phyloP scores from a whole-genome alignment of 768 basidiomycete species.

The Agaricus subrufescens region DNA sequence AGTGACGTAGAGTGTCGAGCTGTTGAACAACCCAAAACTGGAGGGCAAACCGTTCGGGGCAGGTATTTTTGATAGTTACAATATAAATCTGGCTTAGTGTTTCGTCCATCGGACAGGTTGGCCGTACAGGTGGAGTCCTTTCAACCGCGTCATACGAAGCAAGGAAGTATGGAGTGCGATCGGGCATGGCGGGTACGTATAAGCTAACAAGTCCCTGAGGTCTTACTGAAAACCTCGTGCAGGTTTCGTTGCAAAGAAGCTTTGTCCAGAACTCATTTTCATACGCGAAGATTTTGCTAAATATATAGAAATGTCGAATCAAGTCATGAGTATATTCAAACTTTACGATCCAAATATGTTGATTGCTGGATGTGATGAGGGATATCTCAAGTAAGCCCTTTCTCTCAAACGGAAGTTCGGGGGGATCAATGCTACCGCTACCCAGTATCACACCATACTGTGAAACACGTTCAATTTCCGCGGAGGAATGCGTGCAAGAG shows the following conservation, averaged over 20 bases:
- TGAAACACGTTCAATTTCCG: slow-evolving; percentile 52
- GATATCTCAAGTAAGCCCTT: slow-evolving; percentile 74
- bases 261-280: slow-evolving; percentile 85
- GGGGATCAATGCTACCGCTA: background rate
- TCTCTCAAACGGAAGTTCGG: slow-evolving; percentile 2
- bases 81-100: slow-evolving; percentile 13
- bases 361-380: slow-evolving; percentile 83
- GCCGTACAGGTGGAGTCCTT: slow-evolving; percentile 61
- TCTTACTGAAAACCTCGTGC: slow-evolving; percentile 1
- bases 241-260: slow-evolving; percentile 91
- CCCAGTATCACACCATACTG: slow-evolving; percentile 83
- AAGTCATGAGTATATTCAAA: slow-evolving; percentile 64
- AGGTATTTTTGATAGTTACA: slow-evolving; percentile 18
- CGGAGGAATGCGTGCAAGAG: slow-evolving; percentile 71
- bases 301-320: slow-evolving; percentile 66
- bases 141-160: slow-evolving; percentile 92
- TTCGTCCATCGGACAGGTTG: slow-evolving; percentile 42
- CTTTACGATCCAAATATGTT: slow-evolving; percentile 76
- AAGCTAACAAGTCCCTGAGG: background rate
- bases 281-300: slow-evolving; percentile 52
- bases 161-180: slow-evolving; percentile 84
- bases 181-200: slow-evolving; percentile 85
- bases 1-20: slow-evolving; percentile 54
- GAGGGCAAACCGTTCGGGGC: slow-evolving; percentile 74
- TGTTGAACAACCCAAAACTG: slow-evolving; percentile 58